Conservation (phyloP, 1,284 basidiomycete genomes). For the Heterobasidion irregulare region DNA sequence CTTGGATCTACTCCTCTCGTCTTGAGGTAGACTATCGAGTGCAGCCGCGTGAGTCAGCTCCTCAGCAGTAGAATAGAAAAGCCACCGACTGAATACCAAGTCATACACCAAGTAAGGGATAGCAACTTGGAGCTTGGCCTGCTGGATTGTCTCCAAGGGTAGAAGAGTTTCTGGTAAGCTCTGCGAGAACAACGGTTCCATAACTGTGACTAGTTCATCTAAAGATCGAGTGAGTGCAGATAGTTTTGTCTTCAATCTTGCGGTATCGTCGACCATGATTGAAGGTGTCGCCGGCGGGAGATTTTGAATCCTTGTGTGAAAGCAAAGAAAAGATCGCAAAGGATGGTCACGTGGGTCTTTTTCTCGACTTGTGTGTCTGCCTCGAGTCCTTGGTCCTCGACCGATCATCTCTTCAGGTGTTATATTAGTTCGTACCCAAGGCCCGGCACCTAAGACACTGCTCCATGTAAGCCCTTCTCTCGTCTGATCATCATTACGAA, state of each 20-base stretch:
- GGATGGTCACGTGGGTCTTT: too few species aligned
- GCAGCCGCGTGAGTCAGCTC: not conserved
- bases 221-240: constrained; percentile 45
- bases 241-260: constrained; percentile 47
- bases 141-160: constrained; percentile 62
- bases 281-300: not conserved
- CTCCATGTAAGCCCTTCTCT: too few species aligned
- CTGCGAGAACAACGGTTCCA: constrained; percentile 57
- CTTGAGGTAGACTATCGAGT: constrained; percentile 62
- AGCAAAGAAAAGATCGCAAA: too few species aligned
- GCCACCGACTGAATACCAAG: constrained; percentile 65
- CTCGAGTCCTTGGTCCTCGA: too few species aligned
- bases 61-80: not conserved
- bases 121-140: constrained; percentile 69
- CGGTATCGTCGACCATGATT: constrained; percentile 47
- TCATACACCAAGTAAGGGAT: constrained; percentile 77
- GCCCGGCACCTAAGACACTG: too few species aligned
- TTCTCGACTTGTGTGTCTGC: too few species aligned
- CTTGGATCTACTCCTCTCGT: constrained; percentile 69
- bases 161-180: constrained; percentile 58
- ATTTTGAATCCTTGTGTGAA: too few species aligned
- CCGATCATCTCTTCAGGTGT: too few species aligned
- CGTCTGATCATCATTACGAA: too few species aligned
- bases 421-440: not conserved
- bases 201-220: constrained; percentile 53